Percentiles rank a stretch among this genome's conserved stretches.
phyloP scores from a whole-genome alignment of 805 yeast genomes.

The Candida boidinii region DNA sequence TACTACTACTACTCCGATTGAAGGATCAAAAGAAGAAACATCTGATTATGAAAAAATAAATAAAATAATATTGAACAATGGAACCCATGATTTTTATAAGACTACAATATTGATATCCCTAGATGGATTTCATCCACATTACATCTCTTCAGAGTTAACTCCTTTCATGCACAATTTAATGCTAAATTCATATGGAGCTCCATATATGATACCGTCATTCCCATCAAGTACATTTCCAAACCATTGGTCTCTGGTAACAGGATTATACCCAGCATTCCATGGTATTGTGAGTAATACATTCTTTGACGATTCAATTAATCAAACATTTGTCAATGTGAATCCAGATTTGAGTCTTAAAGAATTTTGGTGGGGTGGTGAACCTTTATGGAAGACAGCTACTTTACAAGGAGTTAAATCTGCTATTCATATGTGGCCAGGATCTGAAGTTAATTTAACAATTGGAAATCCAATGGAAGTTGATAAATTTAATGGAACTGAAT shows the following conservation, averaged over 20 bases:
- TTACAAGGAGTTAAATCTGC: slow-evolving; percentile 55
- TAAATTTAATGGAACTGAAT: slow-evolving; percentile 55
- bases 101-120: slow-evolving; percentile 74
- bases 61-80: slow-evolving; percentile 36
- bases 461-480: slow-evolving; percentile 52
- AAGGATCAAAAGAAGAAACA: not conserved
- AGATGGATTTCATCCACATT: slow-evolving; percentile 90
- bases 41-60: not conserved
- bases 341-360: slow-evolving; percentile 43
- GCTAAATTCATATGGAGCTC: slow-evolving; percentile 49
- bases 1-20: not conserved
- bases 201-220: slow-evolving; percentile 80
- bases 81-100: slow-evolving; percentile 64
- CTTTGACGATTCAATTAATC: slow-evolving; percentile 47
- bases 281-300: slow-evolving; percentile 84
- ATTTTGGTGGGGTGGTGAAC: slow-evolving; percentile 86
- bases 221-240: slow-evolving; percentile 89
- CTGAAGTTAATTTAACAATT: slow-evolving; percentile 54
- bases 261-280: slow-evolving; percentile 73
- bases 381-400: slow-evolving; percentile 75
- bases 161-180: slow-evolving; percentile 62
- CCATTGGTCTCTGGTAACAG: slow-evolving; percentile 88
- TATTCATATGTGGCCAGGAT: slow-evolving; percentile 97
- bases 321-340: slow-evolving; percentile 56
- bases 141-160: slow-evolving; percentile 54